These are phyloP conservation scores for Axilococcus clingmanii DNA, from an alignment of 139 green algal genomes.

Conservation along the genomic window DNA sequence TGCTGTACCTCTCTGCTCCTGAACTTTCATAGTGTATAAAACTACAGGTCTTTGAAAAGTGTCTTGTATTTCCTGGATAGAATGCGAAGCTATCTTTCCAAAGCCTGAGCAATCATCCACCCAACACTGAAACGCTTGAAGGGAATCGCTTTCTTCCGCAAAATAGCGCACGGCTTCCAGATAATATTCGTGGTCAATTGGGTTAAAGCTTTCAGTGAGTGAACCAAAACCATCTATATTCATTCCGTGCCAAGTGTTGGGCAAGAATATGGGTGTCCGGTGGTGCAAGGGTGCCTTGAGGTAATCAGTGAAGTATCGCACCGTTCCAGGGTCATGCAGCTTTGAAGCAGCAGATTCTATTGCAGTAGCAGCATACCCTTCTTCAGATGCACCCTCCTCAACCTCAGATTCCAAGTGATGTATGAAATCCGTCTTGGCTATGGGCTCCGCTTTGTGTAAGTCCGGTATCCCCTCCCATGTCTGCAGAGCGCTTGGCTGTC, in stretches of 20 bases:
- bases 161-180: conserved; percentile 34
- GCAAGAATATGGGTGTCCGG: conserved; percentile 28
- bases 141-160: conserved; percentile 45
- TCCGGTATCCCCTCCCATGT: conserved; percentile 42
- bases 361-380: not conserved
- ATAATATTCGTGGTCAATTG: conserved; percentile 24
- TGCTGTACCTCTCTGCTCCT: no score
- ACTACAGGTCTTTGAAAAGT: no score
- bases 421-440: conserved; percentile 36
- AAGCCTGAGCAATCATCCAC: conserved; percentile 49
- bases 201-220: conserved; percentile 5
- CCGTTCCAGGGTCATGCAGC: conserved; percentile 13
- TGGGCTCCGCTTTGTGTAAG: conserved; percentile 17
- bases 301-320: conserved; percentile 62
- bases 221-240: conserved; percentile 28
- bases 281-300: conserved; percentile 49
- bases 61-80: conserved; percentile 37
- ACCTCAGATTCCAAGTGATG: conserved; percentile 30
- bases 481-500: no score
- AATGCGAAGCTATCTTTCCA: conserved; percentile 23
- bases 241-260: conserved; percentile 36
- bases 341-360: conserved; percentile 33
- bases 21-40: no score
- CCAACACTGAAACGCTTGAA: conserved; percentile 54
- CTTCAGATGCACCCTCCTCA: conserved; percentile 2